Percentiles rank a stretch among this genome's conserved stretches.
Evolutionary conservation across 306 rosid genomes (phyloP).

Genomic region (Quercus robur): DNA sequence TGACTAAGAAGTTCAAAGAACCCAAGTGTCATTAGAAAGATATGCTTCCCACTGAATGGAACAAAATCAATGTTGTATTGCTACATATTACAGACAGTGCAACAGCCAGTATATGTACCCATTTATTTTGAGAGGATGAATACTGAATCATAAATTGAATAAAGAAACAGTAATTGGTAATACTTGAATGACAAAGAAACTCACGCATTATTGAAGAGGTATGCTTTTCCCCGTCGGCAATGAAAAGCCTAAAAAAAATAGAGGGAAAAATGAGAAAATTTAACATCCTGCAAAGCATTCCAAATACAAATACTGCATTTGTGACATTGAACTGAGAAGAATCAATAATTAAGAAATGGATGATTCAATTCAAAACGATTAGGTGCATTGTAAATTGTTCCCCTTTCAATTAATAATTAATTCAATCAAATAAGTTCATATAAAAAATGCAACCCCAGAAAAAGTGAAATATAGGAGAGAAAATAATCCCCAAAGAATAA

Average conservation of each 20-base stretch:
- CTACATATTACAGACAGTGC: background rate
- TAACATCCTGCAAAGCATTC: slow-evolving; percentile 20
- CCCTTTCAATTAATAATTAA: background rate
- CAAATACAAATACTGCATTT: background rate
- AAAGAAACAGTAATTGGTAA: background rate
- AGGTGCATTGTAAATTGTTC: background rate
- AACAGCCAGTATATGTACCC: background rate
- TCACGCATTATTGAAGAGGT: slow-evolving; percentile 77
- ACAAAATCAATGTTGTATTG: background rate
- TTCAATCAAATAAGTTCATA: background rate
- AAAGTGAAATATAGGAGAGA: background rate
- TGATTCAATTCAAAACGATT: background rate
- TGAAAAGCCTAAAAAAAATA: slow-evolving; percentile 54
- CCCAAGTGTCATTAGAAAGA: background rate
- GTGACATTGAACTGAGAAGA: slow-evolving; percentile 11
- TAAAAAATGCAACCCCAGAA: background rate
- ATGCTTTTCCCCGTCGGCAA: slow-evolving; percentile 79
- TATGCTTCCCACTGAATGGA: background rate
- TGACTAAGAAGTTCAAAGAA: background rate
- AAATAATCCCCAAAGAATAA: background rate
- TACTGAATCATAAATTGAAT: background rate
- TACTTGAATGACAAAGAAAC: slow-evolving; percentile 25
- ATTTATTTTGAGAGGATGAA: background rate
- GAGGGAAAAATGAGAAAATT: slow-evolving; percentile 21
- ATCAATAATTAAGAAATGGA: background rate